Conservation (phyloP, 2,329 filamentous ascomycete species). For the Teratosphaeria destructans region DNA sequence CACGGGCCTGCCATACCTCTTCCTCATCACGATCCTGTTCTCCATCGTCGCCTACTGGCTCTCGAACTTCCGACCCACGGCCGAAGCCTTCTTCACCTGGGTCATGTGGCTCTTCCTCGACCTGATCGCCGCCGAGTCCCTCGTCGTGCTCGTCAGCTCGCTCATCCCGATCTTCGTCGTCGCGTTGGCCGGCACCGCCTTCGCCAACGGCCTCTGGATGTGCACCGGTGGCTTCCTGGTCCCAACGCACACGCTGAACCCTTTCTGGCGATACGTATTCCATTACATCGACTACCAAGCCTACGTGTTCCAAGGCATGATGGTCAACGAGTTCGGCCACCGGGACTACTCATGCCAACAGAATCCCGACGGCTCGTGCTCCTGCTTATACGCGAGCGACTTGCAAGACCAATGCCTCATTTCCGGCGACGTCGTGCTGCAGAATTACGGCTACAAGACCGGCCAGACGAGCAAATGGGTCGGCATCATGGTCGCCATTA, state of each 20-base stretch:
- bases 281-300: slow-evolving; percentile 81
- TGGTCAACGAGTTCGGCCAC: slow-evolving; percentile 71
- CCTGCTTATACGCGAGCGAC: slow-evolving; percentile 61
- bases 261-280: slow-evolving; percentile 78
- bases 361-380: slow-evolving; percentile 40
- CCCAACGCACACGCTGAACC: slow-evolving; percentile 59
- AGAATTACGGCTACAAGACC: slow-evolving; percentile 57
- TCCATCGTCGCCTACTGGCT: slow-evolving; percentile 71
- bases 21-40: slow-evolving; percentile 67
- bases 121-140: slow-evolving; percentile 67
- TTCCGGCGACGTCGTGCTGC: slow-evolving; percentile 58
- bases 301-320: slow-evolving; percentile 87
- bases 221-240: slow-evolving; percentile 71
- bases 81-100: slow-evolving; percentile 61
- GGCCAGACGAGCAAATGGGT: slow-evolving; percentile 58
- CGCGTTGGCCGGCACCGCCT: slow-evolving; percentile 66
- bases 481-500: slow-evolving; percentile 68
- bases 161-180: slow-evolving; percentile 73
- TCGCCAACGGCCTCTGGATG: slow-evolving; percentile 88
- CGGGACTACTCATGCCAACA: slow-evolving; percentile 51
- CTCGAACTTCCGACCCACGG: slow-evolving; percentile 59
- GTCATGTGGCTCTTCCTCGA: slow-evolving; percentile 80
- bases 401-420: slow-evolving; percentile 58
- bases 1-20: slow-evolving; percentile 71
- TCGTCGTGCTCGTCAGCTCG: slow-evolving; percentile 65